Evolutionary conservation across 2,329 filamentous ascomycete genomes (phyloP), one percentile per base, ranked within the genome.

Genomic region (Penicillium sp.): DNA sequence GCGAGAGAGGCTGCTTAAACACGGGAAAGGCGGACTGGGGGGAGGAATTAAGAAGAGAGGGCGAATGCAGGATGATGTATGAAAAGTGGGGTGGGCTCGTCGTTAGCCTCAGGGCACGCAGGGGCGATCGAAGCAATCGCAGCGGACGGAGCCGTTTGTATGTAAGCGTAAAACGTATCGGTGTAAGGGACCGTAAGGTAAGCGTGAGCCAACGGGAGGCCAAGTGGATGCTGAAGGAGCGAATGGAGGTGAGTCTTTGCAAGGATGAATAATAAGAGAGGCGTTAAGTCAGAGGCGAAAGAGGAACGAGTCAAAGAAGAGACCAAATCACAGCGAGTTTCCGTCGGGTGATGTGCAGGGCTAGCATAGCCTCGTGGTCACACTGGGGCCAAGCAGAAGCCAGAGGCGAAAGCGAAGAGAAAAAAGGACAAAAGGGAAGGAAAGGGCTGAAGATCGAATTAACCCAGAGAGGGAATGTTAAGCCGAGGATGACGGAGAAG

Each of bases 341-440:
- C 69, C 64, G 71, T 67, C 71, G 71, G 70, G 69, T 71, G 70
- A 73, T 73, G 64, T 69, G 68, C 71, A 69, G 68, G 67, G 66
- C 71, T 71, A 72, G 69, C 70, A 73, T 71, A 72, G 68, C 70
- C 70, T 72, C 69, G 69, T 70, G 69, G 67, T 66, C 68, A 70
- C 65, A 61, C 61, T 66, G 64, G 51, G 65, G 58, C 66, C 62
- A 61, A 64, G 61, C 35, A 54, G 63, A 56, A 63, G 56, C 62
- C 41, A 29, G 54, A 50, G 56, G 63, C 35, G 29, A 57, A 50
- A 35, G 59, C 49, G 44, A 55, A 57, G 56, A 58, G 57, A 56
- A 55, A 59, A 63, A 66, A 58, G 57, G 60, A 61, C 55, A 60
- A 56, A 61, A 64, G 41, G 47, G 62, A 58, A 41, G 53, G 53